Percentiles rank a stretch among this genome's conserved stretches.
Conservation (phyloP, 2,329 filamentous ascomycete species). For the Talaromyces piceae region DNA sequence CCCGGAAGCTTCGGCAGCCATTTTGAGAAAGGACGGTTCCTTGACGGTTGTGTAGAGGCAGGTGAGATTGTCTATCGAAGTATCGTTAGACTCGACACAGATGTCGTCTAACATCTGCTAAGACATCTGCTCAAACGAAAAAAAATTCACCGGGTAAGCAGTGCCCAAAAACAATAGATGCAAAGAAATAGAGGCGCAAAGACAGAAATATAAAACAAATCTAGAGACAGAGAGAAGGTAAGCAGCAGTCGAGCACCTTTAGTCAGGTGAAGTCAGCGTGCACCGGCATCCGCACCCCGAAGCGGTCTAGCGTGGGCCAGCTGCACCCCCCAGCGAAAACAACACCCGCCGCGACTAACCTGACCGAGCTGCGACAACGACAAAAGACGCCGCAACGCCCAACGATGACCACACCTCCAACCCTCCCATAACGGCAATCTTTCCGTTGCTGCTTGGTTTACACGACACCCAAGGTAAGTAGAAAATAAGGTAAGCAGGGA, state of each 20-base stretch:
- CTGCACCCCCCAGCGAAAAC: no score
- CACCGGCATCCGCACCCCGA: not conserved
- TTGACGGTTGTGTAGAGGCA: constrained; percentile 7
- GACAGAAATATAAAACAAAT: no score
- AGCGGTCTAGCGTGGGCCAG: not conserved
- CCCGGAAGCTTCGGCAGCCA: constrained; percentile 43
- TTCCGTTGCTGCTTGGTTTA: not conserved
- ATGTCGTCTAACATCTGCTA: constrained; percentile 10
- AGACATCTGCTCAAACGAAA: not conserved
- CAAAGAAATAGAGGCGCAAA: not conserved
- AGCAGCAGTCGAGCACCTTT: no score
- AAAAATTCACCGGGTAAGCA: no score
- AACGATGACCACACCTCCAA: not conserved
- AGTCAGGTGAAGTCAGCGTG: no score
- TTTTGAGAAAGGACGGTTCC: constrained; percentile 14
- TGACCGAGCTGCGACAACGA: not conserved
- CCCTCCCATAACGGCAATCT: not conserved
- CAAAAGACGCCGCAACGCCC: not conserved
- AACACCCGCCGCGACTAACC: no score
- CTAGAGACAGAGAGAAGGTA: no score
- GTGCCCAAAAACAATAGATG: no score
- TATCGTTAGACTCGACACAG: constrained; percentile 9
- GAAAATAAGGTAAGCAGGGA: not conserved
- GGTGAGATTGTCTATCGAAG: constrained; percentile 5
- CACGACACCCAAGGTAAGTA: not conserved